Percentiles rank a stretch among this genome's conserved stretches.
These are phyloP conservation scores for Helotiales sp. DNA, from an alignment of 2,329 filamentous ascomycete species.

Conservation along the genomic window DNA sequence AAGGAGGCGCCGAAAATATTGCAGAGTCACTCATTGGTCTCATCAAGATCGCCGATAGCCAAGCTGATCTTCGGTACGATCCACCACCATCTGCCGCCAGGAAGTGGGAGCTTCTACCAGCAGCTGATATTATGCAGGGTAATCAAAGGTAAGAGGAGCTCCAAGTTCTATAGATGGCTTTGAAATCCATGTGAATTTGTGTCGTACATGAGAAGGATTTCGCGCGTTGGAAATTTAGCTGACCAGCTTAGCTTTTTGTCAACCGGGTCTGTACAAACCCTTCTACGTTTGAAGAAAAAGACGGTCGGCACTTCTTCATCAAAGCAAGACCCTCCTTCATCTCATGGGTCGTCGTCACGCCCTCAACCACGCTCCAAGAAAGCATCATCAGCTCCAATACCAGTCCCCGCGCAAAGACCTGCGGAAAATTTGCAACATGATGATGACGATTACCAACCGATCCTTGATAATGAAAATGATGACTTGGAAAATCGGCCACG, in stretches of 20 bases:
- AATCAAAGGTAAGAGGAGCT: slow-evolving; percentile 26
- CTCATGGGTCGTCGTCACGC: neutral
- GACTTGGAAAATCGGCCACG: slow-evolving; percentile 3
- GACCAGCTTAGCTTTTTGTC: neutral
- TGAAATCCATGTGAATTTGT: too few relatives aligned
- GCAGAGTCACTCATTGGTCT: slow-evolving; percentile 42
- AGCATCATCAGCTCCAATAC: neutral
- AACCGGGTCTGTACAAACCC: neutral
- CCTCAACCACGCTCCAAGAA: slow-evolving; percentile 9
- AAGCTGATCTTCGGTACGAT: slow-evolving; percentile 28
- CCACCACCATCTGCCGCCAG: slow-evolving; percentile 11
- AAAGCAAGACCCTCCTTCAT: neutral
- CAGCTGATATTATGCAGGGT: slow-evolving; percentile 26
- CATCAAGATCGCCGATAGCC: slow-evolving; percentile 42
- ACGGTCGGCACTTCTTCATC: neutral
- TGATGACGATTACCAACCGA: neutral
- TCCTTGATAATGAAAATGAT: neutral
- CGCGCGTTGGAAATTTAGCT: neutral
- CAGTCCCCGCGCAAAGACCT: neutral
- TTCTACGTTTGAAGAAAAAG: neutral
- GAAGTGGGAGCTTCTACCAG: slow-evolving; percentile 21
- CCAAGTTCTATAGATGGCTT: too few relatives aligned
- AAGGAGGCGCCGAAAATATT: slow-evolving; percentile 49
- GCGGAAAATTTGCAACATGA: neutral
- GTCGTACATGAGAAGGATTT: neutral